Evolutionary conservation across 2,329 filamentous ascomycete species (phyloP).

Genomic region (Ophiostoma sp.): DNA sequence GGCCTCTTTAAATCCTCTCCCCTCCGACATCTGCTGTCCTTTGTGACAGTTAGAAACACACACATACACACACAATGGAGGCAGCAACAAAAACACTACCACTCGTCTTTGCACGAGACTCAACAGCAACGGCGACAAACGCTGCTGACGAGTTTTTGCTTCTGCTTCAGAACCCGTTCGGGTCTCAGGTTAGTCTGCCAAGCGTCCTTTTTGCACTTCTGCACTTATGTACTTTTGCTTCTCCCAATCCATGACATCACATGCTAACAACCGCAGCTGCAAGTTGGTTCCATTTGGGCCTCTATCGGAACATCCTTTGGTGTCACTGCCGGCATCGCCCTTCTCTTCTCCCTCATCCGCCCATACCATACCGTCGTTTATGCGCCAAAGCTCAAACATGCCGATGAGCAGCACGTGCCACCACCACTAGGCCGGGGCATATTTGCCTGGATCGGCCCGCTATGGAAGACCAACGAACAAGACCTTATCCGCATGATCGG

Average conservation of each 20-base stretch:
- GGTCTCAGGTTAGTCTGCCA: constrained; percentile 37
- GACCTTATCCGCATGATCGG: constrained; percentile 77
- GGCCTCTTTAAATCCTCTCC: constrained; percentile 4
- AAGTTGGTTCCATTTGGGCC: constrained; percentile 62
- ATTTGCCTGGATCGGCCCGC: constrained; percentile 77
- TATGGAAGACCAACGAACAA: constrained; percentile 72
- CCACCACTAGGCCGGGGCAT: constrained; percentile 81
- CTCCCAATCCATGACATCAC: neutral
- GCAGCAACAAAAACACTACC: constrained; percentile 21
- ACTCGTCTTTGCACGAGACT: constrained; percentile 22
- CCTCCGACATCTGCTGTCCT: constrained; percentile 12
- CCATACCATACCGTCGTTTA: constrained; percentile 91
- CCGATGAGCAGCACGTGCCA: constrained; percentile 82
- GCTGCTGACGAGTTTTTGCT: constrained; percentile 41
- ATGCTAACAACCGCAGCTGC: constrained; percentile 35
- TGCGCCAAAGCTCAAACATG: constrained; percentile 87
- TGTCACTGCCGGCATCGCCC: constrained; percentile 65
- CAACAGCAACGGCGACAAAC: neutral
- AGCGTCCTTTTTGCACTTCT: neutral
- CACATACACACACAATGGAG: constrained; percentile 25
- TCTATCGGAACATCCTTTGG: constrained; percentile 76
- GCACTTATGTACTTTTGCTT: neutral
- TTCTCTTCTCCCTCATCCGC: constrained; percentile 81
- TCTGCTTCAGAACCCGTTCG: constrained; percentile 47
- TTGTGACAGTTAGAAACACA: neutral